These are phyloP conservation scores for Orobanche coerulescens DNA, from an alignment of 257 asterid species.

Conservation along the genomic window DNA sequence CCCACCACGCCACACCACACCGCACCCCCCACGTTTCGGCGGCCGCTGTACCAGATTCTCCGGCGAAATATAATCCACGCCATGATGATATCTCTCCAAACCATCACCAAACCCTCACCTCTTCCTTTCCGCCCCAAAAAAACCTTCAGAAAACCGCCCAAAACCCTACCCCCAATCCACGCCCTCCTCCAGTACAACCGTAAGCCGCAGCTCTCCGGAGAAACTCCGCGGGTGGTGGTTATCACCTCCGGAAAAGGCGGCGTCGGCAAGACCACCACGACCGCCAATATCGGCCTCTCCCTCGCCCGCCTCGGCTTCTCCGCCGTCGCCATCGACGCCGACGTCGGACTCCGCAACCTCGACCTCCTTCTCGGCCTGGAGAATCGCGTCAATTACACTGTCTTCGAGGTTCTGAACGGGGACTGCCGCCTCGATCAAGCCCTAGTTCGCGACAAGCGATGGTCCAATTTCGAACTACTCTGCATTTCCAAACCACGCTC, in stretches of 20 bases:
- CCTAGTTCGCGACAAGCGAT: slow-evolving; percentile 82
- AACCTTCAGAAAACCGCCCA: slow-evolving; percentile 30
- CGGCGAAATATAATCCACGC: slow-evolving; percentile 19
- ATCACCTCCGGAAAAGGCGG: slow-evolving; percentile 98
- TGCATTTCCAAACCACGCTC: slow-evolving; percentile 95
- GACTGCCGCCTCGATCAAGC: slow-evolving; percentile 99
- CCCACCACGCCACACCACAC: too few relatives aligned
- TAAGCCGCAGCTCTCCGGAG: slow-evolving; percentile 91
- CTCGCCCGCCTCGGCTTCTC: slow-evolving; percentile 86
- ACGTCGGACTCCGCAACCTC: slow-evolving; percentile 91
- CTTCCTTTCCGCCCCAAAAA: slow-evolving; percentile 31
- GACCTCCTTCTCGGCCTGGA: slow-evolving; percentile 93
- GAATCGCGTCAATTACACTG: slow-evolving; percentile 93
- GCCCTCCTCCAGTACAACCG: slow-evolving; percentile 91
- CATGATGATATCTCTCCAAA: slow-evolving; percentile 49
- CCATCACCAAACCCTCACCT: slow-evolving; percentile 40
- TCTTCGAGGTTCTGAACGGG: slow-evolving; percentile 85
- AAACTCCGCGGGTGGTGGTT: slow-evolving; percentile 84
- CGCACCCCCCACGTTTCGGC: slow-evolving; percentile 12
- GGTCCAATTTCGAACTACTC: slow-evolving; percentile 88
- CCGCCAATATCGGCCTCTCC: slow-evolving; percentile 93
- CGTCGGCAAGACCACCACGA: slow-evolving; percentile 94
- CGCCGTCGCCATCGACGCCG: slow-evolving; percentile 93
- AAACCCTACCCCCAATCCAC: slow-evolving; percentile 29
- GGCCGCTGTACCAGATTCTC: not conserved